Evolutionary conservation across 495 filamentous ascomycete species (phyloP).

Genomic region (Rostrohypoxylon terebratum): DNA sequence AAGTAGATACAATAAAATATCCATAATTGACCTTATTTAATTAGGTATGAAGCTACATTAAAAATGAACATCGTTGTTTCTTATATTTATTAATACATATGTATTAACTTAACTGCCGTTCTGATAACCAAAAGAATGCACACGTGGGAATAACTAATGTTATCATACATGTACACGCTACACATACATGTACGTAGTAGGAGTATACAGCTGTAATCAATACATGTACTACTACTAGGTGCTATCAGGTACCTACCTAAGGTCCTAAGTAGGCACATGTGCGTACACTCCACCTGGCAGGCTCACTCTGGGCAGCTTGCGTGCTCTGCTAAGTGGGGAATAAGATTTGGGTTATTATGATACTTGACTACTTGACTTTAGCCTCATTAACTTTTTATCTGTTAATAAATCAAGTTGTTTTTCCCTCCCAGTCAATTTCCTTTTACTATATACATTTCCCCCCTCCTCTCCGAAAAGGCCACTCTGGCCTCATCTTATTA

Average conservation of each 20-base stretch:
- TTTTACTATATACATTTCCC: background rate
- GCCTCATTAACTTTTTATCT: constrained; percentile 48
- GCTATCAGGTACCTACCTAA: too few relatives aligned
- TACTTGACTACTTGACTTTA: constrained; percentile 50
- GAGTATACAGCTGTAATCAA: too few relatives aligned
- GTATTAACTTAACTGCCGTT: background rate
- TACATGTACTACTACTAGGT: too few relatives aligned
- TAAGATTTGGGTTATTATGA: constrained; percentile 24
- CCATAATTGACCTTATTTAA: background rate
- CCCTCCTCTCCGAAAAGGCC: constrained; percentile 25
- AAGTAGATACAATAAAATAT: too few relatives aligned
- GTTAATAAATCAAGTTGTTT: constrained; percentile 19
- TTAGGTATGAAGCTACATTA: background rate
- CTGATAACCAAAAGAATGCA: constrained; percentile 5
- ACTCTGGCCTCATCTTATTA: constrained; percentile 37
- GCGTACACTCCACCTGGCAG: background rate
- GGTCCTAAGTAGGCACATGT: background rate
- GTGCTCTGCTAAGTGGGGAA: constrained; percentile 33
- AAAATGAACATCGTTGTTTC: background rate
- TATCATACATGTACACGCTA: background rate
- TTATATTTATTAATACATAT: background rate
- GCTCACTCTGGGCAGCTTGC: too few relatives aligned
- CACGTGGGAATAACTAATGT: background rate
- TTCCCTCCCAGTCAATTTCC: background rate
- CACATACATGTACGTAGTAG: background rate